Evolutionary conservation across 1,284 basidiomycete species (phyloP).

Genomic region (Malassezia sympodialis): DNA sequence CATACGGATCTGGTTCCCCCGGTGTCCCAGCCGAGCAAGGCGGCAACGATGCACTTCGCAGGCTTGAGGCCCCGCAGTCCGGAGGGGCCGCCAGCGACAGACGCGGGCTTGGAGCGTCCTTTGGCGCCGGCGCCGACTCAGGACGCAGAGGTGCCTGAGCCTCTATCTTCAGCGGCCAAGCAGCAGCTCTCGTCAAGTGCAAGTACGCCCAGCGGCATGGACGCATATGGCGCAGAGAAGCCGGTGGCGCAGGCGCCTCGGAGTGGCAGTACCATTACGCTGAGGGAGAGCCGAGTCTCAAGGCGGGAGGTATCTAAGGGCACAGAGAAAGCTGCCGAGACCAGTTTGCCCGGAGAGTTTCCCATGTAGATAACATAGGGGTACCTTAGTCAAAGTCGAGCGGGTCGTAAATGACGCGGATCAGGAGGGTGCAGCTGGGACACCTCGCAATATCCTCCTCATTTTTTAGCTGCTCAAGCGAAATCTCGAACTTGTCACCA

Average conservation of each 20-base stretch:
- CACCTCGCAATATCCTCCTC: conserved; percentile 95
- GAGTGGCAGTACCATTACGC: background rate
- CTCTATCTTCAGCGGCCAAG: background rate
- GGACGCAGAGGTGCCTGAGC: background rate
- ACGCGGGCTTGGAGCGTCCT: too few species aligned
- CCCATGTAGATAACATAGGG: background rate
- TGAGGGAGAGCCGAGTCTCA: background rate
- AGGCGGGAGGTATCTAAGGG: background rate
- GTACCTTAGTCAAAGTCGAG: conserved; percentile 51
- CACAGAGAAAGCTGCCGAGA: background rate
- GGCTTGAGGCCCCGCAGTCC: background rate
- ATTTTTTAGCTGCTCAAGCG: conserved; percentile 65
- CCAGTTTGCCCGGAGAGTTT: background rate
- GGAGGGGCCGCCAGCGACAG: background rate
- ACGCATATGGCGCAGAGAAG: background rate
- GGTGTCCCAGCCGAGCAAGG: background rate
- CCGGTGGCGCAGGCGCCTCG: background rate
- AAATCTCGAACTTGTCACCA: conserved; percentile 95
- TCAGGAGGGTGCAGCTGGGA: conserved; percentile 87
- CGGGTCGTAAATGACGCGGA: conserved; percentile 87
- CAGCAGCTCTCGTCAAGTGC: background rate
- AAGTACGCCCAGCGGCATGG: background rate
- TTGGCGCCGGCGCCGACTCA: too few species aligned
- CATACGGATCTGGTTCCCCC: background rate
- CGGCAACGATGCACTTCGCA: background rate